Evolutionary conservation across 768 basidiomycete species (phyloP).

Genomic region (Amyloporia xantha): DNA sequence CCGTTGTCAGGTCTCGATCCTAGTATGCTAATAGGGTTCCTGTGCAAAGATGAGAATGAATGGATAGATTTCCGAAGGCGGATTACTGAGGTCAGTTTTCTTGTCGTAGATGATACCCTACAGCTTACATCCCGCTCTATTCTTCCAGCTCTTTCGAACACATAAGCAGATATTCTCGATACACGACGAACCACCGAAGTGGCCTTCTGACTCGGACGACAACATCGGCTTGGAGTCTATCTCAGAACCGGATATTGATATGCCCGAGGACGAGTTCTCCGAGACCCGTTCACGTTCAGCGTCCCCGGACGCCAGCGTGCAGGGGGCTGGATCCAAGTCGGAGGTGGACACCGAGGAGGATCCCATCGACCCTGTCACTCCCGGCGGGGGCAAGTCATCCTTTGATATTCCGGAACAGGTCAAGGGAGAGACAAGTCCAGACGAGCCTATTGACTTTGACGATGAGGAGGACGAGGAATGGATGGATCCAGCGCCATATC

Average conservation of each 20-base stretch:
- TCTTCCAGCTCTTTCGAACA: conserved; percentile 33
- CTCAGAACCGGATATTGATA: conserved; percentile 69
- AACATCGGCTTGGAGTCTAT: conserved; percentile 77
- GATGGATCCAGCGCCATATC: conserved; percentile 48
- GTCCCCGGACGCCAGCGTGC: conserved; percentile 30
- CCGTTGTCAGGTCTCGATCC: conserved; percentile 85
- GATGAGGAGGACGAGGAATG: conserved; percentile 50
- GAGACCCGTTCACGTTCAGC: conserved; percentile 32
- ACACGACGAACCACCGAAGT: conserved; percentile 81
- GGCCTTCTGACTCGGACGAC: conserved; percentile 73
- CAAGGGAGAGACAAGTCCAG: conserved; percentile 16
- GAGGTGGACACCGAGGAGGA: conserved; percentile 71
- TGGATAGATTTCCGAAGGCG: conserved; percentile 77
- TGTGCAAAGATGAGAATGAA: conserved; percentile 76
- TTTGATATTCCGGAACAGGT: conserved; percentile 18
- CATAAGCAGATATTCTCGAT: conserved; percentile 75
- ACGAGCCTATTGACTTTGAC: conserved; percentile 30
- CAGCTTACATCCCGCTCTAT: not conserved
- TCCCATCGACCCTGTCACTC: conserved; percentile 62
- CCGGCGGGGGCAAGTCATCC: conserved; percentile 39
- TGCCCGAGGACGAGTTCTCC: conserved; percentile 48
- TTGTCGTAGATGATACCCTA: conserved; percentile 1
- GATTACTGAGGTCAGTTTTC: conserved; percentile 60
- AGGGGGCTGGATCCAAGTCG: conserved; percentile 37
- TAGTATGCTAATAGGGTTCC: conserved; percentile 93